Base-by-base conservation (phyloP, 1,284 basidiomycete genomes). In the Irpex sp. region DNA sequence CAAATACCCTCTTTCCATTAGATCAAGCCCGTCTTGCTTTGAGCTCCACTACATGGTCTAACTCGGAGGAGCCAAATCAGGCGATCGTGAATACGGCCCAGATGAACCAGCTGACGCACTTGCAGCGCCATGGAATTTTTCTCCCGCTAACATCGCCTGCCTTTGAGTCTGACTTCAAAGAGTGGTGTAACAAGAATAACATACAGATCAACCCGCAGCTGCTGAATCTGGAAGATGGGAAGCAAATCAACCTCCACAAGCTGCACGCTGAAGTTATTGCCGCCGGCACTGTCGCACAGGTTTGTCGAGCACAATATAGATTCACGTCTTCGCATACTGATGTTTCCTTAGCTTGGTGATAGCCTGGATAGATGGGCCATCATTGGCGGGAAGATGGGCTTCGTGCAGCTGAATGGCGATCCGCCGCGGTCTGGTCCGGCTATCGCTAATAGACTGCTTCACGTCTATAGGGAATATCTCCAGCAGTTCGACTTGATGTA, bases 331-430 rank as follows among this genome's bases (percentile, higher is more conserved):
- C n/a, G 17, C 19, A 17, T 21, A 17, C 49, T 19, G 19, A 51
- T 51, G 19, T 52, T 37, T 19, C 15, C 15, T 37, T 37, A 63
- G 62, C 48, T 59, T 21, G 51, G 21, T 15, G 34, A 59, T 21
- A 60, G 51, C 15, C 44, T 52, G 17, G 87, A 89, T 31, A 65
- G 79, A 61, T 92, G 90, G 91, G 71, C 81, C 11, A 74, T 86
- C 55, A 83, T 92, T 64, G 90, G 83, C 9, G 89, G 80, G 9
- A 81, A 80, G 47, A 76, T 92, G 71, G 86, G 85, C 5, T 85
- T 87, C 67, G 79, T 85, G 2, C 78, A 85, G 58, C 86, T 90
- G 65, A 83, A 84, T 2, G 85, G 79, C 2, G 83, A 88, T 64
- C 86, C 87, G 7, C 77, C 82, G 2, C 84, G 81, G 65, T 81